Evolutionary conservation across 2,329 filamentous ascomycete genomes (phyloP).

Genomic region (Trichoderma polysporum): DNA sequence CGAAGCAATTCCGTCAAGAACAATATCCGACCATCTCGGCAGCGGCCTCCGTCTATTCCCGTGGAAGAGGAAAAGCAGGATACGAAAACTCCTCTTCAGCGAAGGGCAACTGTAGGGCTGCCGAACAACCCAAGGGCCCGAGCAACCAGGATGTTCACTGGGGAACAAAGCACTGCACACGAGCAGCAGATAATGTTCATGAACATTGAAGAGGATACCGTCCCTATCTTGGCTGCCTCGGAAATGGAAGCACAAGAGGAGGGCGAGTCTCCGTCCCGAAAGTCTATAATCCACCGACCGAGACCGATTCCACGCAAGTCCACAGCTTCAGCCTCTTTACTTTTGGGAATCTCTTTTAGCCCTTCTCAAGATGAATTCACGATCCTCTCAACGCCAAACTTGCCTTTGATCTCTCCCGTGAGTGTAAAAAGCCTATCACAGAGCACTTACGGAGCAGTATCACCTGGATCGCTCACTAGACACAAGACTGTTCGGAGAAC

Average conservation of each 20-base stretch:
- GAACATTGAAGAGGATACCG: conserved; percentile 47
- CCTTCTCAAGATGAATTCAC: not conserved
- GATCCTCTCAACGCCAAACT: not conserved
- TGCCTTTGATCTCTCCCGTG: conserved; percentile 4
- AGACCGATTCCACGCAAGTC: conserved; percentile 54
- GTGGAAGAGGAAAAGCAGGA: conserved; percentile 27
- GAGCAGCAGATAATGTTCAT: conserved; percentile 55
- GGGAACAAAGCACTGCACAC: conserved; percentile 32
- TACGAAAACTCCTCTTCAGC: conserved; percentile 41
- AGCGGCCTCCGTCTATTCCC: conserved; percentile 27
- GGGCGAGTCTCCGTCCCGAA: conserved; percentile 1
- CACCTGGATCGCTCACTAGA: not conserved
- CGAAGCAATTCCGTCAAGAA: conserved; percentile 34
- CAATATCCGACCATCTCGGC: conserved; percentile 35
- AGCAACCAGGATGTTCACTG: conserved; percentile 32
- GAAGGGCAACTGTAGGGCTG: conserved; percentile 47
- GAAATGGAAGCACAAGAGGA: conserved; percentile 31
- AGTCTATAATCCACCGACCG: conserved; percentile 54
- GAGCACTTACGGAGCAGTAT: not conserved
- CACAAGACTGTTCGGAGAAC: conserved; percentile 14
- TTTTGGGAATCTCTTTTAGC: not conserved
- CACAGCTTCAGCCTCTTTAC: conserved; percentile 29
- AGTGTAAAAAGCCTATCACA: conserved; percentile 3
- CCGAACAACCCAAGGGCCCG: conserved; percentile 48
- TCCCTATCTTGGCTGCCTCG: not conserved